These are phyloP conservation scores for Rosa lucieae DNA, from an alignment of 306 rosid genomes.

Conservation along the genomic window DNA sequence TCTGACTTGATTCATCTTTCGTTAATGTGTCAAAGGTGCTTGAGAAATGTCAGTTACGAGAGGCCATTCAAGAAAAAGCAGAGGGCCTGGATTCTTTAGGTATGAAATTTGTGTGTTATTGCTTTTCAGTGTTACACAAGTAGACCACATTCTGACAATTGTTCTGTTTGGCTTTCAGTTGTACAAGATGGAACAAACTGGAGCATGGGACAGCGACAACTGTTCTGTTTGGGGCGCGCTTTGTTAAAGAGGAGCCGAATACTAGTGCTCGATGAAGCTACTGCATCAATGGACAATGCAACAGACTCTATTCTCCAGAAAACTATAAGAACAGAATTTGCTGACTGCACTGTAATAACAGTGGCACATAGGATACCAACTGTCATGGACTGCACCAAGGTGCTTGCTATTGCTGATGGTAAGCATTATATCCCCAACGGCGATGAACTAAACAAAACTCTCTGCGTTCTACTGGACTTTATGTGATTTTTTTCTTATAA, in stretches of 20 bases:
- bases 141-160: background rate
- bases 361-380: constrained; percentile 41
- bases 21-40: too few species aligned
- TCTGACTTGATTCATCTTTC: background rate
- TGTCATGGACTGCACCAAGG: constrained; percentile 31
- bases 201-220: background rate
- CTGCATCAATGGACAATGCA: constrained; percentile 38
- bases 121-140: background rate
- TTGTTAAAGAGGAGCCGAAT: constrained; percentile 33
- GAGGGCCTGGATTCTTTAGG: too few species aligned
- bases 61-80: too few species aligned
- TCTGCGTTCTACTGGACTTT: too few species aligned
- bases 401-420: constrained; percentile 33
- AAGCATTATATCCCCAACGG: background rate
- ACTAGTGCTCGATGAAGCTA: constrained; percentile 35
- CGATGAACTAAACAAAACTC: background rate
- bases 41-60: too few species aligned
- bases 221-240: constrained; percentile 33
- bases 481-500: background rate
- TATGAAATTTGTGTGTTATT: too few species aligned
- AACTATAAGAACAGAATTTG: constrained; percentile 30
- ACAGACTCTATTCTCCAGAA: constrained; percentile 32
- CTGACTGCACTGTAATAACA: constrained; percentile 27
- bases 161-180: background rate
- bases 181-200: too few species aligned